Base-by-base conservation (phyloP, 208 protist genomes). In the Vickermania spadyakhi region DNA sequence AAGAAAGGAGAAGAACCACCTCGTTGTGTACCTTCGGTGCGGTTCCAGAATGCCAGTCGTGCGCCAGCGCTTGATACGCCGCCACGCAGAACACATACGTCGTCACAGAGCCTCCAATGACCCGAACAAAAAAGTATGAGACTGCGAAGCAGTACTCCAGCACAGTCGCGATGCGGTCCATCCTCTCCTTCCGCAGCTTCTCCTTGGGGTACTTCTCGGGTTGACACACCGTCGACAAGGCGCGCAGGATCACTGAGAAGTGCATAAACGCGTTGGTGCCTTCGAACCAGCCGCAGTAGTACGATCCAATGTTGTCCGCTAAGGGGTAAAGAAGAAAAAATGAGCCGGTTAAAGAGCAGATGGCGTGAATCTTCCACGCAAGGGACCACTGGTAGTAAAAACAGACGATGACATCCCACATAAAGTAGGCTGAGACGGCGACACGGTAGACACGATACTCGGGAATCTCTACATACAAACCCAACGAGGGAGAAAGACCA, bases 251-350 rank as follows among this genome's bases (percentile, higher is more conserved):
- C 22, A 60, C 63, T 0, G 86, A 77, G 14, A 73, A 21, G 60
- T 94, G 86, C 50, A 91, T 50, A 25, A 86, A 86, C 21, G 70
- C 72, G 57, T 94, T 94, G 61, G 70, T 84, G 23, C 86, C 52
- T 56, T 94, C 86, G 62, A 91, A 94, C 70, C 81, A 89, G 49
- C 86, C 86, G 2, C 73, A 91, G 72, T 86, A 94, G 76, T 89
- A 94, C 28, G 72, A 77, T 1, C 66, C 75, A 60, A 85, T 86
- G 52, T 79, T 54, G 51, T 94, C 84, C 1, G 81, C 72, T 50
- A 80, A 91, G 28, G 86, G 86, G 60, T 89, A 94, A 29, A 73
- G 72, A 13, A 91, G 74, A 25, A 70, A 66, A 66, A 87, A 91
- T 51, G 70, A 61, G 2, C 86, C 86, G 22, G 84, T 31, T 29